These are phyloP conservation scores for Vigna nakashimae DNA, from an alignment of 306 rosid genomes.

Conservation along the genomic window DNA sequence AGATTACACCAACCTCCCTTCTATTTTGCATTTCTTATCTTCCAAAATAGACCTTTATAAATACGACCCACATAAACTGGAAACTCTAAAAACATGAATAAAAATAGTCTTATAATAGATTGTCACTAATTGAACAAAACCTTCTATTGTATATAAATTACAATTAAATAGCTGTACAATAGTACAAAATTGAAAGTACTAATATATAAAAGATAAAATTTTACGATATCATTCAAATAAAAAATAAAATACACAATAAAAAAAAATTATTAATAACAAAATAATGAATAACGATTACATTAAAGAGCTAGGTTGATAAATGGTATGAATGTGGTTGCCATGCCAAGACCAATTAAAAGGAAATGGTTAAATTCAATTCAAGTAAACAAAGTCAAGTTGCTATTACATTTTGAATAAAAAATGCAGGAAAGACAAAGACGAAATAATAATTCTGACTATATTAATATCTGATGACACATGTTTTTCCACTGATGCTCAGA, in stretches of 20 bases:
- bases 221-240: neutral
- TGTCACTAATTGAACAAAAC: neutral
- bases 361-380: constrained; percentile 15
- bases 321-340: neutral
- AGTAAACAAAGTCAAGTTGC: neutral
- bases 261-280: neutral
- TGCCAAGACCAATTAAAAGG: neutral
- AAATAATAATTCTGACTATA: neutral
- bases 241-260: neutral
- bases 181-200: neutral
- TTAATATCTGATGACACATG: constrained; percentile 3
- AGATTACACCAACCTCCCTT: neutral
- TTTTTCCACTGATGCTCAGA: neutral
- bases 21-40: neutral
- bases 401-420: neutral
- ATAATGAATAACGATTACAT: neutral
- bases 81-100: neutral
- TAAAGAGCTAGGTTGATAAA: neutral
- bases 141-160: neutral
- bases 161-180: neutral
- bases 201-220: neutral
- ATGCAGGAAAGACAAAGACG: neutral
- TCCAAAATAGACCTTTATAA: neutral
- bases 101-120: neutral
- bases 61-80: neutral